Evolutionary conservation across 106 monocot species (phyloP).

Genomic region (Apostasia shenzhenica): DNA sequence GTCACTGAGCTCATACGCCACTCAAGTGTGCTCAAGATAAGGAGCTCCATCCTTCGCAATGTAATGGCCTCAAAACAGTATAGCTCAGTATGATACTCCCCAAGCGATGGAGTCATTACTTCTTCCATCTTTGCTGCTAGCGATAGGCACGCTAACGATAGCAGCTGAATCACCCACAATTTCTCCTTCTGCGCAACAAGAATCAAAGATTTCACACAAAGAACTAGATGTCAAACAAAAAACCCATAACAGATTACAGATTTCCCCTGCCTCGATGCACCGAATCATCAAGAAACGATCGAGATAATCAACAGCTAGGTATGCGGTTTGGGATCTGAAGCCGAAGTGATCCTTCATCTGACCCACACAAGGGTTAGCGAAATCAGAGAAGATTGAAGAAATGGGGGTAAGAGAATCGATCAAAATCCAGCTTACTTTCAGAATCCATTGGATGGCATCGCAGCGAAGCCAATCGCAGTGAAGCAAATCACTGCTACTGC

Average conservation of each 20-base stretch:
- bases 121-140: constrained; percentile 93
- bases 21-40: constrained; percentile 73
- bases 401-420: neutral
- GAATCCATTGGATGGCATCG: constrained; percentile 67
- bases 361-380: neutral
- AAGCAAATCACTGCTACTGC: neutral
- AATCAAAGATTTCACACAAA: neutral
- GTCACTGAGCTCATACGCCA: constrained; percentile 80
- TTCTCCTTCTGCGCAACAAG: constrained; percentile 30
- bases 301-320: constrained; percentile 51
- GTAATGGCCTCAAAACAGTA: constrained; percentile 33
- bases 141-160: constrained; percentile 81
- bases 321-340: constrained; percentile 60
- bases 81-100: constrained; percentile 39
- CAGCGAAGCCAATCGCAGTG: constrained; percentile 26
- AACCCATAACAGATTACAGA: neutral
- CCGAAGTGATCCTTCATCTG: constrained; percentile 51
- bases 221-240: neutral
- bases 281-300: constrained; percentile 71
- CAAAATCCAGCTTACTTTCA: constrained; percentile 30
- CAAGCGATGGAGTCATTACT: constrained; percentile 32
- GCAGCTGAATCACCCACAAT: constrained; percentile 51
- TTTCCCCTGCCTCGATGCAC: constrained; percentile 43
- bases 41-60: constrained; percentile 76
- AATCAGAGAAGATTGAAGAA: neutral